These are phyloP conservation scores for Phalaenopsis aphrodite DNA, from an alignment of 106 monocot genomes.

Conservation along the genomic window DNA sequence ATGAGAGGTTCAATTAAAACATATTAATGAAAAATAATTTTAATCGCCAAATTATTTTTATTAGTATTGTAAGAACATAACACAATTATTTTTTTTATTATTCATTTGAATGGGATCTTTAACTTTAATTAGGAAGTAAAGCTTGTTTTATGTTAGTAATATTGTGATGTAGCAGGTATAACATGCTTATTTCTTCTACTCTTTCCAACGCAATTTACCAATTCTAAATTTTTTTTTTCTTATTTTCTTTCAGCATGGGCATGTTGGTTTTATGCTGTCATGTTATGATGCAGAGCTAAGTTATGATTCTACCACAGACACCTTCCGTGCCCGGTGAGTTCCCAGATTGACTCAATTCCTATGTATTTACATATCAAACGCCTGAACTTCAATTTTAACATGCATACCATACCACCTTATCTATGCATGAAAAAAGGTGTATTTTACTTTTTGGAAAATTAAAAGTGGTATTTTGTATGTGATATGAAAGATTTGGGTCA, in stretches of 20 bases:
- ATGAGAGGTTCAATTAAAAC: not conserved
- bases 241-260: slow-evolving; percentile 40
- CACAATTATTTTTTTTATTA: not conserved
- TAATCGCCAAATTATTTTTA: not conserved
- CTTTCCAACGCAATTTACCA: too few relatives aligned
- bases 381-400: too few relatives aligned
- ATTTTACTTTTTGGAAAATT: too few relatives aligned
- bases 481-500: too few relatives aligned
- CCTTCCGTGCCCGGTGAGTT: slow-evolving; percentile 63
- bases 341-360: too few relatives aligned
- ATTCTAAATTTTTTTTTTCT: not conserved
- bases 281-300: slow-evolving; percentile 78
- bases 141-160: not conserved
- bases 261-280: slow-evolving; percentile 74
- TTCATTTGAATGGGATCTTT: not conserved
- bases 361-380: too few relatives aligned
- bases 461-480: too few relatives aligned
- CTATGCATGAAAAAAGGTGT: too few relatives aligned
- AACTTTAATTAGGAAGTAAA: not conserved
- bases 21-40: not conserved
- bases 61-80: not conserved
- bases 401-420: too few relatives aligned
- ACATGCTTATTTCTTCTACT: not conserved
- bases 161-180: not conserved
- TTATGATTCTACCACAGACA: slow-evolving; percentile 56